Conservation (phyloP, 306 rosid genomes). For the Rosa lucieae region DNA sequence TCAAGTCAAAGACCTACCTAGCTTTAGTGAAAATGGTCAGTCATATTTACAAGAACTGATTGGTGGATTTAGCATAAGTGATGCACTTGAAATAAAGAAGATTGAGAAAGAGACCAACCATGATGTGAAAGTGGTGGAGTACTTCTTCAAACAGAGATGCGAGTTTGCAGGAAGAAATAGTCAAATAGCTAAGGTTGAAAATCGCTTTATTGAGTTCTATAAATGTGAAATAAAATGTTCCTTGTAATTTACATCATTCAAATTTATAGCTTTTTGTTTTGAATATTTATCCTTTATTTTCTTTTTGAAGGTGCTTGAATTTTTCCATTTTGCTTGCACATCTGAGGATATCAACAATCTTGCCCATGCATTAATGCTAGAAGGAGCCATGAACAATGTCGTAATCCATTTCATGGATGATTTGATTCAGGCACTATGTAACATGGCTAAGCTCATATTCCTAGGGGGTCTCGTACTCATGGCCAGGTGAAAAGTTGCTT, state of each 20-base stretch:
- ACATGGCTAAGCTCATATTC: constrained; percentile 61
- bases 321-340: no score
- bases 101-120: constrained; percentile 78
- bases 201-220: not conserved
- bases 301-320: no score
- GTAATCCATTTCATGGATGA: constrained; percentile 39
- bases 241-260: not conserved
- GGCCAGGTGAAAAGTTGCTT: not conserved
- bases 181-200: constrained; percentile 37
- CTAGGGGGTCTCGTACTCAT: constrained; percentile 73
- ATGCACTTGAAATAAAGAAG: constrained; percentile 66
- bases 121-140: constrained; percentile 88
- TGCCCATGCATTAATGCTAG: no score
- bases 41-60: constrained; percentile 57
- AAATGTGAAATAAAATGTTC: no score
- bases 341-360: no score
- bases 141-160: constrained; percentile 76
- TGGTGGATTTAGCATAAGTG: constrained; percentile 47
- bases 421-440: constrained; percentile 52
- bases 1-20: constrained; percentile 64
- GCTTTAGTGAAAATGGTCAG: constrained; percentile 58
- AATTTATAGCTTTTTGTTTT: no score
- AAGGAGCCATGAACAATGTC: no score
- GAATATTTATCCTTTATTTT: no score
- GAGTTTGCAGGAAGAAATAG: constrained; percentile 52